Evolutionary conservation across 2,329 filamentous ascomycete species (phyloP).

Genomic region (Arthrobotrys iridis): DNA sequence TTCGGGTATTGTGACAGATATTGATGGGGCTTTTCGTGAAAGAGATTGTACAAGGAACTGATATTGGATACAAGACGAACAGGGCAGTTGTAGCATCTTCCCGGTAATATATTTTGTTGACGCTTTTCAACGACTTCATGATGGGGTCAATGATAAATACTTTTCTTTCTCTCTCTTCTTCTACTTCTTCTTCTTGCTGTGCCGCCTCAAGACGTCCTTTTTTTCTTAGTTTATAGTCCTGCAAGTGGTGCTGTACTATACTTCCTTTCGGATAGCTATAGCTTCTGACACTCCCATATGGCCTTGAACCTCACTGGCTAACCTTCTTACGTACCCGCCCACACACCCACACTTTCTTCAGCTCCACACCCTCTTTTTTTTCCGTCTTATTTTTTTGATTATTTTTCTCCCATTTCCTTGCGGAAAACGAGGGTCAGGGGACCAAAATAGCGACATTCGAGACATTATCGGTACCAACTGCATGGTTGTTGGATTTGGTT

Average conservation of each 20-base stretch:
- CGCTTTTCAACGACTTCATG: too few species aligned
- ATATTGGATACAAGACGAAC: too few species aligned
- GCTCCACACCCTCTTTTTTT: not conserved
- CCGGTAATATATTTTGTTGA: not conserved
- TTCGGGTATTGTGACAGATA: constrained; percentile 6
- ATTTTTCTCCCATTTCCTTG: not conserved
- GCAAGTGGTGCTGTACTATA: not conserved
- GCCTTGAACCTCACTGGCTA: not conserved
- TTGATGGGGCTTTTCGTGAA: not conserved
- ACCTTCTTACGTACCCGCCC: not conserved
- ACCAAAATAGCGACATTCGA: constrained; percentile 45
- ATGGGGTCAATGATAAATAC: too few species aligned
- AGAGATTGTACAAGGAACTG: constrained; percentile 4
- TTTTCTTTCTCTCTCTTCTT: not conserved
- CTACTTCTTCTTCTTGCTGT: too few species aligned
- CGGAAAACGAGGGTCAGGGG: not conserved
- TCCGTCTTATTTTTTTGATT: not conserved
- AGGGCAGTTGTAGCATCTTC: constrained; percentile 7
- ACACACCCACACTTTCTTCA: not conserved
- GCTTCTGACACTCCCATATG: not conserved
- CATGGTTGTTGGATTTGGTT: constrained; percentile 47
- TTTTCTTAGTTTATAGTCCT: too few species aligned
- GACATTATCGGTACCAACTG: constrained; percentile 46
- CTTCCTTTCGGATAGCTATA: not conserved
- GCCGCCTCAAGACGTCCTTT: too few species aligned